Conservation (phyloP, 1,284 basidiomycete genomes). For the Gomphus sp. region DNA sequence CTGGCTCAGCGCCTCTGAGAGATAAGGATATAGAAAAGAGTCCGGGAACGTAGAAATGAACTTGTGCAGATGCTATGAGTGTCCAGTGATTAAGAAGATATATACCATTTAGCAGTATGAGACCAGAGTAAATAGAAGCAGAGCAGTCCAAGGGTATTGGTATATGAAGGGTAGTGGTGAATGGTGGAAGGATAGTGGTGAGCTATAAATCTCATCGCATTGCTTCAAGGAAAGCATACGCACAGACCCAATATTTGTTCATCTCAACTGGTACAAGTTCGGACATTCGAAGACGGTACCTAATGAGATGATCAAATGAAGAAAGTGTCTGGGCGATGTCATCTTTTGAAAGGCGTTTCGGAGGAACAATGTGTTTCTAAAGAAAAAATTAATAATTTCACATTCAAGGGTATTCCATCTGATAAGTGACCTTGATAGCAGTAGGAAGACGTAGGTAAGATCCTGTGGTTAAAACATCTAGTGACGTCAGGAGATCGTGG, state of each 20-base stretch:
- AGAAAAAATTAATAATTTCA: slow-evolving; percentile 13
- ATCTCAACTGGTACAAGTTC: slow-evolving; percentile 73
- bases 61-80: slow-evolving; percentile 59
- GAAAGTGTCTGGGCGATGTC: slow-evolving; percentile 57
- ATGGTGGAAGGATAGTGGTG: not conserved
- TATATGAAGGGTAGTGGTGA: not conserved
- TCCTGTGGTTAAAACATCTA: slow-evolving; percentile 79
- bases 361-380: slow-evolving; percentile 38
- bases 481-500: slow-evolving; percentile 82
- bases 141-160: not conserved
- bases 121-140: slow-evolving; percentile 3
- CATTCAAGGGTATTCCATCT: not conserved
- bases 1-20: slow-evolving; percentile 52
- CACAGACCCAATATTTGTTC: slow-evolving; percentile 63
- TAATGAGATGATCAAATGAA: slow-evolving; percentile 69
- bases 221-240: slow-evolving; percentile 13
- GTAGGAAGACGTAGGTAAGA: slow-evolving; percentile 74
- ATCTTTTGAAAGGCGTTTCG: slow-evolving; percentile 55
- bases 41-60: slow-evolving; percentile 60
- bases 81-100: slow-evolving; percentile 1
- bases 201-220: not conserved
- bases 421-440: slow-evolving; percentile 54
- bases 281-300: slow-evolving; percentile 63
- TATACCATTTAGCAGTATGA: slow-evolving; percentile 7
- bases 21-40: slow-evolving; percentile 75